A percentile compares a stretch with the other conserved stretches of the same genome.
Conservation (phyloP, 1,284 basidiomycete genomes). For the Ustilago sp. region DNA sequence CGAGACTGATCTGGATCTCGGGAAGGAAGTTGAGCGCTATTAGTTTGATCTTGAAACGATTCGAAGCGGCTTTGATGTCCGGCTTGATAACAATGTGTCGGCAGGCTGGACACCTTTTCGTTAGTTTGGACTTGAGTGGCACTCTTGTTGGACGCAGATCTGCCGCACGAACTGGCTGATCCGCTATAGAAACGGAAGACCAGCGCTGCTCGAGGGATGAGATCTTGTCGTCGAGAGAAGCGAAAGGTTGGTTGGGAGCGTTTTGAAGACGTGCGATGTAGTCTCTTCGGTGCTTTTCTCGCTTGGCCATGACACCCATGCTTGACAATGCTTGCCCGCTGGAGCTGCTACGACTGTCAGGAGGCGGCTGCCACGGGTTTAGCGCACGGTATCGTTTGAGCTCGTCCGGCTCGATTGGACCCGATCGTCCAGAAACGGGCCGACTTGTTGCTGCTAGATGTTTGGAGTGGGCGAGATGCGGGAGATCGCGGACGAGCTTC, state of each 20-base stretch:
- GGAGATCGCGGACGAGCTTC: constrained; percentile 56
- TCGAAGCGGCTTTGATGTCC: constrained; percentile 92
- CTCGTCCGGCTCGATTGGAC: constrained; percentile 44
- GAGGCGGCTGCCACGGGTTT: constrained; percentile 37
- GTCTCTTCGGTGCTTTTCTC: constrained; percentile 79
- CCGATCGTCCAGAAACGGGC: constrained; percentile 10
- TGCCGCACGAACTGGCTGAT: constrained; percentile 73
- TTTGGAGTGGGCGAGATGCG: constrained; percentile 31
- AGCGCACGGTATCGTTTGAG: constrained; percentile 48
- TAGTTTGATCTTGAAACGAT: constrained; percentile 95
- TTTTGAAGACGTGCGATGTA: constrained; percentile 54
- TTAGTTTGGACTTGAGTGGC: constrained; percentile 89
- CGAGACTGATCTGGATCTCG: constrained; percentile 74
- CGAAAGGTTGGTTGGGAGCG: constrained; percentile 22
- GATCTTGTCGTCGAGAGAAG: constrained; percentile 71
- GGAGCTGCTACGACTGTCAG: constrained; percentile 20
- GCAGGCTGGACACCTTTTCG: constrained; percentile 93
- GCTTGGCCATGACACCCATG: constrained; percentile 65
- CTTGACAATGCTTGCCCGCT: background rate
- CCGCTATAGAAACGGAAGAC: constrained; percentile 73
- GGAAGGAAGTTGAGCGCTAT: constrained; percentile 94
- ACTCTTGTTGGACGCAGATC: constrained; percentile 87
- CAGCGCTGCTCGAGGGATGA: constrained; percentile 82
- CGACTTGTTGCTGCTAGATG: constrained; percentile 13
- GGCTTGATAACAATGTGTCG: constrained; percentile 97